Percentiles rank a stretch among this genome's conserved stretches.
These are phyloP conservation scores for Saccharum officinarum DNA, from an alignment of 176 grass and related monocot genomes.

Conservation along the genomic window DNA sequence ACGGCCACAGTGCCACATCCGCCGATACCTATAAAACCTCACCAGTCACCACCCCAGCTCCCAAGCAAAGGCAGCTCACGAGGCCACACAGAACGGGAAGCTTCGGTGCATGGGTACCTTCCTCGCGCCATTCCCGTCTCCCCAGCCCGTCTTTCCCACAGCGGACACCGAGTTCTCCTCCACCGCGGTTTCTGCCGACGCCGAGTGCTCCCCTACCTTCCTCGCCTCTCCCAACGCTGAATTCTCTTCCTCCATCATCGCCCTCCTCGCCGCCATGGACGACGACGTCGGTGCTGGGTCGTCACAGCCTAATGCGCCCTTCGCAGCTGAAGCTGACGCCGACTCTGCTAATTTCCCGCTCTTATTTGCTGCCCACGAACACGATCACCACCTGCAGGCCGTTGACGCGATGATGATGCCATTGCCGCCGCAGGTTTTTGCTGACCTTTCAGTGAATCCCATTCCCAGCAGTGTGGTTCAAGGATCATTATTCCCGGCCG, in stretches of 20 bases:
- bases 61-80: background rate
- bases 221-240: background rate
- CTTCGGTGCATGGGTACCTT: constrained; percentile 12
- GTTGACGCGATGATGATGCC: background rate
- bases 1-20: too few species aligned
- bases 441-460: background rate
- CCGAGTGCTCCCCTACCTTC: background rate
- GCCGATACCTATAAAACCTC: background rate
- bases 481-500: background rate
- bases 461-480: background rate
- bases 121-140: constrained; percentile 32
- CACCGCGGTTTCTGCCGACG: background rate
- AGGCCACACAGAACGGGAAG: background rate
- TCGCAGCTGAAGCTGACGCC: background rate
- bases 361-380: background rate
- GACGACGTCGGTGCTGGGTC: background rate
- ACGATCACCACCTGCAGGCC: background rate
- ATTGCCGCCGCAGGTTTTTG: background rate
- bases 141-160: constrained; percentile 27
- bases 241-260: background rate
- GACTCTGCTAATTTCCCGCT: background rate
- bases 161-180: background rate
- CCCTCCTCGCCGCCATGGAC: constrained; percentile 24
- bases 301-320: background rate
- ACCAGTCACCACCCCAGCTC: background rate